Conservation (phyloP, 139 green algal species). For the Chlorella sorokiniana region DNA sequence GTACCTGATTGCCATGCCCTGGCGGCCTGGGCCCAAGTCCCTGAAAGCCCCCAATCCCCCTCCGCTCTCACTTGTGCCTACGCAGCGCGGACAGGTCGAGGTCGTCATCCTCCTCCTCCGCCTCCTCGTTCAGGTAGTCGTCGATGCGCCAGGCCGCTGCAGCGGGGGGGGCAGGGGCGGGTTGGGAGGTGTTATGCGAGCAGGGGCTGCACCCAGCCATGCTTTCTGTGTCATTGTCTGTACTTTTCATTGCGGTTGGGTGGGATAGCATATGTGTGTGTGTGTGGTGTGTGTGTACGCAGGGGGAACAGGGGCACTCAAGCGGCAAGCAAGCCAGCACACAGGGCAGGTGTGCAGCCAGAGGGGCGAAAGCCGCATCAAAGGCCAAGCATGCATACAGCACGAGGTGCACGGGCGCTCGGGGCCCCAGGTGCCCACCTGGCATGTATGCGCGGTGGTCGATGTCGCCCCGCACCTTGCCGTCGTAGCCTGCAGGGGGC, state of each 20-base stretch:
- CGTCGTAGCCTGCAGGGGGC: constrained; percentile 5
- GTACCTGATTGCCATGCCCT: background rate
- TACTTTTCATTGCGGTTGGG: no score
- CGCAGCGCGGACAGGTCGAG: constrained; percentile 55
- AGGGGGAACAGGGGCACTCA: no score
- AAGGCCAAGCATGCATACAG: background rate
- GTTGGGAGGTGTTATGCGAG: background rate
- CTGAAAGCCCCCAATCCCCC: background rate
- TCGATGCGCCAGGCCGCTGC: constrained; percentile 70
- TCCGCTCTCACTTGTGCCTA: constrained; percentile 42
- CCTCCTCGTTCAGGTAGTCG: constrained; percentile 27
- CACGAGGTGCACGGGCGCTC: background rate
- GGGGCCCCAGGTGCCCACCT: background rate
- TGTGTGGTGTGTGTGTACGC: no score
- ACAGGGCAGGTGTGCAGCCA: background rate
- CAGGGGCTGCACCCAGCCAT: background rate
- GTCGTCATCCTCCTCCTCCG: constrained; percentile 42
- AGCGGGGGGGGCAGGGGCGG: background rate
- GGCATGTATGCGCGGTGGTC: constrained; percentile 76
- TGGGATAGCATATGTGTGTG: no score
- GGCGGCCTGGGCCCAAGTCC: background rate
- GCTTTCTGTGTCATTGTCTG: background rate
- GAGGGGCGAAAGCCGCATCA: background rate
- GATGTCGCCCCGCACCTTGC: constrained; percentile 57
- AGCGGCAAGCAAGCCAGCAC: no score